These are phyloP conservation scores for Fusarium domesticum DNA, from an alignment of 2,329 filamentous ascomycete genomes.

Conservation along the genomic window DNA sequence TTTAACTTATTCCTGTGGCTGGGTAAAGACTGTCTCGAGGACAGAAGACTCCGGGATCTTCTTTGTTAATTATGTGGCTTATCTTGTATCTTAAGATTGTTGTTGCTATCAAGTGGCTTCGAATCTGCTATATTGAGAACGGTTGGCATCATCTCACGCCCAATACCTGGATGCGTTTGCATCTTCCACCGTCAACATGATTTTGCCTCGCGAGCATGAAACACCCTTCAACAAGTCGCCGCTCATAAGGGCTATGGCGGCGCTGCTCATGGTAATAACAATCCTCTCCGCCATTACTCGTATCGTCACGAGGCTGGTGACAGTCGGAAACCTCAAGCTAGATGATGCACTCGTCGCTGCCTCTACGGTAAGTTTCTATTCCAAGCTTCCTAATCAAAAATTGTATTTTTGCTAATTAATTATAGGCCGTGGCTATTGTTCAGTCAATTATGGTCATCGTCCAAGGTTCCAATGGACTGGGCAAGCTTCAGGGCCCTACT, in stretches of 20 bases:
- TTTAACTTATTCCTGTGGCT: too few relatives aligned
- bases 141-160: not conserved
- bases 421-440: constrained; percentile 14
- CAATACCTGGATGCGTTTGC: not conserved
- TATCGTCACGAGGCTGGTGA: constrained; percentile 13
- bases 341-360: constrained; percentile 16
- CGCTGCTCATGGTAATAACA: constrained; percentile 23
- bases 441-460: constrained; percentile 17
- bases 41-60: not conserved
- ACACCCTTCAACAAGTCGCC: constrained; percentile 25
- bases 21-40: not conserved
- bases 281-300: constrained; percentile 19
- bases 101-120: too few relatives aligned
- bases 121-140: too few relatives aligned
- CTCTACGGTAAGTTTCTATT: constrained; percentile 13
- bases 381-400: not conserved
- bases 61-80: not conserved
- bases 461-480: constrained; percentile 17
- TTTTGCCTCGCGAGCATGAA: constrained; percentile 18
- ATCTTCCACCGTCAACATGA: not conserved
- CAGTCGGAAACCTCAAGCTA: constrained; percentile 10
- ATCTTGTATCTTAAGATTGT: too few relatives aligned
- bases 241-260: constrained; percentile 20
- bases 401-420: constrained; percentile 1
- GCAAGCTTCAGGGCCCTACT: constrained; percentile 8